phyloP scores from a whole-genome alignment of 2,329 filamentous ascomycete genomes.

The Phoma herbarum region DNA sequence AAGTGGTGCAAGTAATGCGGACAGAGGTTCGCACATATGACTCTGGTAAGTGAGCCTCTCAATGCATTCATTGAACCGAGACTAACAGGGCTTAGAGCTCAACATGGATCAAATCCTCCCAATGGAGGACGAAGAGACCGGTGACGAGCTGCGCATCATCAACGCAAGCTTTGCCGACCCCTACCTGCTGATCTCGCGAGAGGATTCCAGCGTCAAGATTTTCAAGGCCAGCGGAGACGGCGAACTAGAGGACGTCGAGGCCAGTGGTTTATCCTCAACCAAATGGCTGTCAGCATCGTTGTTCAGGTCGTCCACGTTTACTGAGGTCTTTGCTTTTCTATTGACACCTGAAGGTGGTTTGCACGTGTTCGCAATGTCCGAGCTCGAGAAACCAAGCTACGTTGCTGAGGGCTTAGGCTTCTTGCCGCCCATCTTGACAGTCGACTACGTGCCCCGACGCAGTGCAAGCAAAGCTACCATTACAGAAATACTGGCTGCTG shows the following conservation, averaged over 20 bases:
- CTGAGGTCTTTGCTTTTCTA: slow-evolving; percentile 76
- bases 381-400: slow-evolving; percentile 76
- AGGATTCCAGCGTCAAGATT: slow-evolving; percentile 82
- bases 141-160: slow-evolving; percentile 78
- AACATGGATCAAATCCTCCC: slow-evolving; percentile 90
- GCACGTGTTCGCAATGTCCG: slow-evolving; percentile 78
- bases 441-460: slow-evolving; percentile 74
- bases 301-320: slow-evolving; percentile 70
- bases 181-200: slow-evolving; percentile 81
- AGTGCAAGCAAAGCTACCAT: slow-evolving; percentile 76
- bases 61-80: too few relatives aligned
- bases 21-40: slow-evolving; percentile 92
- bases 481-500: slow-evolving; percentile 81
- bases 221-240: slow-evolving; percentile 81
- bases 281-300: slow-evolving; percentile 87
- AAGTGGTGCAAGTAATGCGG: slow-evolving; percentile 86
- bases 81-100: slow-evolving; percentile 67
- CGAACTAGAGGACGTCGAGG: slow-evolving; percentile 83
- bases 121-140: slow-evolving; percentile 84
- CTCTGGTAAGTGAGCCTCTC: slow-evolving; percentile 68
- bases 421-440: slow-evolving; percentile 77
- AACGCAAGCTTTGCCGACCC: slow-evolving; percentile 87
- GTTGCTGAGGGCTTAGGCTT: slow-evolving; percentile 79
- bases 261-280: slow-evolving; percentile 65
- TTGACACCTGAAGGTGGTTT: slow-evolving; percentile 78